Base-by-base conservation (phyloP, 768 basidiomycete species). In the Gloeopeniophorella convolvens region DNA sequence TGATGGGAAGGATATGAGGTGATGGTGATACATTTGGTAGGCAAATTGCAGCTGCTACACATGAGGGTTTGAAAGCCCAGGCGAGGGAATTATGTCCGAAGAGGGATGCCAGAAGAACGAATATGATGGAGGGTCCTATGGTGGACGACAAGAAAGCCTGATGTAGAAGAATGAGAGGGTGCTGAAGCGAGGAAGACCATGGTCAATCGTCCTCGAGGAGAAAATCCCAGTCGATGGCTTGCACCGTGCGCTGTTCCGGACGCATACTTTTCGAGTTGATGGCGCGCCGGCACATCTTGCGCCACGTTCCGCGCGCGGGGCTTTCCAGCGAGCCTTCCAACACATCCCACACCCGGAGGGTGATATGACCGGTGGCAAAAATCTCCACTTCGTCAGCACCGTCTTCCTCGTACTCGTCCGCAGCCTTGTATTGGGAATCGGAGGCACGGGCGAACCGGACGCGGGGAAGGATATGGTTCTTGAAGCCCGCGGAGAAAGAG, bases 341-440 rank as follows among this genome's bases (percentile, higher is more conserved):
- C 45, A 83, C 74, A 63, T 89, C 83, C 86, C 86, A 89, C 85
- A 87, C 87, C 26, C 79, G 78, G 65, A 89, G 83, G 3, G 73
- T 76, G 48, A 89, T 73, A 35, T 64, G 66, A 15, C 86, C 85
- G 15, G 60, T 59, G n/a, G 85, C 84, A 36, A 68, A 65, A 6
- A 88, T 75, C 41, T 80, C 66, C 41, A 87, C 78, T 60, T 80
- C 77, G 61, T 89, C 86, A 13, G 40, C 37, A 36, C 48, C 49
- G 39, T 61, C 60, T 37, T 62, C 55, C 34, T 59, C 54, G 50
- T 61, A 57, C 46, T 55, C 58, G 40, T 62, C 63, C 41, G 55
- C 48, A 47, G 56, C 23, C 30, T 52, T 40, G 31, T 59, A 55
- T 23, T 53, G 45, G 13, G 59, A 56, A 27, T 57, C 53, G 13